A percentile compares a stretch with the other conserved stretches of the same genome.
phyloP scores from a whole-genome alignment of 176 grass and related monocot genomes.

The Oryza coarctata region DNA sequence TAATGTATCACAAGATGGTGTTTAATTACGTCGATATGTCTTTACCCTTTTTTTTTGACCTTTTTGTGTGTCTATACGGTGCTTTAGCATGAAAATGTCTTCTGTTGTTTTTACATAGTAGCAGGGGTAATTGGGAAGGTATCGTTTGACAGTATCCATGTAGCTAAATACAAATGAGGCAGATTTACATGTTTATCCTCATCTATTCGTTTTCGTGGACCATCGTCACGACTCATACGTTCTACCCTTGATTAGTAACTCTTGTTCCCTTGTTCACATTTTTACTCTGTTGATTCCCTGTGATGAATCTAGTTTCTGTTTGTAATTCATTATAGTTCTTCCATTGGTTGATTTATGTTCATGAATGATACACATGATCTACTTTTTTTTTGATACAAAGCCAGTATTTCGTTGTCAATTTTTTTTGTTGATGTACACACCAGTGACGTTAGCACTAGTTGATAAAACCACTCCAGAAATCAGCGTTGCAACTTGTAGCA shows the following conservation, averaged over 20 bases:
- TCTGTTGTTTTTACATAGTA: constrained; percentile 29
- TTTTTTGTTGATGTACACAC: neutral
- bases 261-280: neutral
- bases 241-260: constrained; percentile 1
- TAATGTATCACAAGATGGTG: constrained; percentile 53
- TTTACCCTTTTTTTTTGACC: constrained; percentile 27
- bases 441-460: neutral
- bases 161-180: constrained; percentile 46
- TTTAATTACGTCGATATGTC: constrained; percentile 42
- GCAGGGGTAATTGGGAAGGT: constrained; percentile 39
- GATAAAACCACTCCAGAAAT: neutral
- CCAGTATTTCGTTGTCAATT: neutral
- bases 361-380: neutral
- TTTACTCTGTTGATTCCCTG: neutral
- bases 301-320: neutral
- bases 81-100: constrained; percentile 29
- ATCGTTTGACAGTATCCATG: constrained; percentile 20
- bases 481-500: neutral
- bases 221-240: neutral
- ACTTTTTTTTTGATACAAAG: neutral
- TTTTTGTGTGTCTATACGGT: constrained; percentile 50
- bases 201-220: constrained; percentile 23
- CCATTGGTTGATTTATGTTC: neutral
- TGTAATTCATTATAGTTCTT: neutral
- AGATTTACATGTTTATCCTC: constrained; percentile 33